Conservation (phyloP, 805 yeast species). For the Monosporozyma servazzii region DNA sequence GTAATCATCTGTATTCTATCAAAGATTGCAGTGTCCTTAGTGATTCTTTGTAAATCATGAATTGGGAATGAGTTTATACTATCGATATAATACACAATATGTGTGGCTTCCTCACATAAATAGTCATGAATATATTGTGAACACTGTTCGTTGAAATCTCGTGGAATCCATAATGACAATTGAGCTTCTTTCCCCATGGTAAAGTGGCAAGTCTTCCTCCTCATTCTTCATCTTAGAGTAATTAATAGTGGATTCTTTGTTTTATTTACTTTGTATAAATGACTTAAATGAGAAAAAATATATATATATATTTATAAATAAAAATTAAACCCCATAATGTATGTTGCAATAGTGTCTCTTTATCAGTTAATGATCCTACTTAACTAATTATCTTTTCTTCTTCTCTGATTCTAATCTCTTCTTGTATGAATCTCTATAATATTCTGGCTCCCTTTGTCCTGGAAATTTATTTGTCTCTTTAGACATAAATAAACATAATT, state of each 20-base stretch:
- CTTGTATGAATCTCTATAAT: not conserved
- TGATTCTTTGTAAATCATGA: conserved; percentile 13
- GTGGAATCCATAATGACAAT: not conserved
- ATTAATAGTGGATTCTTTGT: too few relatives aligned
- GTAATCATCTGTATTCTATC: conserved; percentile 23
- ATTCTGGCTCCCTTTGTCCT: conserved; percentile 8
- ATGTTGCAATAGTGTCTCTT: too few relatives aligned
- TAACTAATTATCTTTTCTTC: not conserved
- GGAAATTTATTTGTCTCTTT: conserved; percentile 31
- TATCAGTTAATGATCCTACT: too few relatives aligned
- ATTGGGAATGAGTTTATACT: conserved; percentile 27
- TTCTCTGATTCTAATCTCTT: not conserved
- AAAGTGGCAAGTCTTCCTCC: too few relatives aligned
- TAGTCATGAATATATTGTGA: not conserved
- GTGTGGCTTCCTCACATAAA: not conserved
- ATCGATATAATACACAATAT: conserved; percentile 22
- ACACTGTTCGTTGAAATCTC: not conserved
- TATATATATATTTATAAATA: too few relatives aligned
- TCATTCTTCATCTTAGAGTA: too few relatives aligned
- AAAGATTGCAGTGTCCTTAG: conserved; percentile 14
- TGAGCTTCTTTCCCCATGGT: not conserved
- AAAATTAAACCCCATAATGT: too few relatives aligned
- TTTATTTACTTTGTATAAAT: too few relatives aligned
- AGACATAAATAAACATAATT: conserved; percentile 61
- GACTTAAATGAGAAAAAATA: too few relatives aligned